These are phyloP conservation scores for Acacia melanoxylon DNA, from an alignment of 306 rosid genomes.

Conservation along the genomic window DNA sequence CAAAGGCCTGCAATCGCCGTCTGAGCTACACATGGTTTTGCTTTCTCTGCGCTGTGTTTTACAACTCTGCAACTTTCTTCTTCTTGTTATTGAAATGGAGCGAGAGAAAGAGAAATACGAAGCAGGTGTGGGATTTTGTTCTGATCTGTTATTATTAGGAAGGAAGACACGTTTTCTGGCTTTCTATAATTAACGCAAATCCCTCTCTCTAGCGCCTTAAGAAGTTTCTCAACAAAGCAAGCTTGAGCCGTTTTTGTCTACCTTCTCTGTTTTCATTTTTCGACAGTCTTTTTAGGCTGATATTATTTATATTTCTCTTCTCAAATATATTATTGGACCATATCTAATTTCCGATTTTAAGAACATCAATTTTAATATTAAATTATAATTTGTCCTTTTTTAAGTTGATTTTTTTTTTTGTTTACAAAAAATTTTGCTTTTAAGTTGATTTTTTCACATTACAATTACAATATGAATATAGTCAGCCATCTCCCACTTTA, in stretches of 20 bases:
- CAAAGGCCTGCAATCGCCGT: slow-evolving; percentile 76
- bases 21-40: slow-evolving; percentile 44
- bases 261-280: too few species aligned
- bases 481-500: not conserved
- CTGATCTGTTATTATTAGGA: not conserved
- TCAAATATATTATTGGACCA: too few species aligned
- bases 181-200: not conserved
- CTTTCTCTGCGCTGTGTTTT: not conserved
- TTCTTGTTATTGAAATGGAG: not conserved
- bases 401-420: too few species aligned
- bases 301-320: too few species aligned
- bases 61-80: not conserved
- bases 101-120: not conserved
- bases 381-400: too few species aligned
- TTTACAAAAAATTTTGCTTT: too few species aligned
- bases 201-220: too few species aligned
- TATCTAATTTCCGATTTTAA: too few species aligned
- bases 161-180: slow-evolving; percentile 24
- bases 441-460: too few species aligned
- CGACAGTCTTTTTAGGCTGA: too few species aligned
- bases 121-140: not conserved
- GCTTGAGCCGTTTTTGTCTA: not conserved
- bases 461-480: not conserved
- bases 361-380: too few species aligned
- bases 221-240: not conserved